Evolutionary conservation across 306 rosid genomes (phyloP), one percentile per base, ranked within the genome.

Genomic region (Citrullus colocynthis): DNA sequence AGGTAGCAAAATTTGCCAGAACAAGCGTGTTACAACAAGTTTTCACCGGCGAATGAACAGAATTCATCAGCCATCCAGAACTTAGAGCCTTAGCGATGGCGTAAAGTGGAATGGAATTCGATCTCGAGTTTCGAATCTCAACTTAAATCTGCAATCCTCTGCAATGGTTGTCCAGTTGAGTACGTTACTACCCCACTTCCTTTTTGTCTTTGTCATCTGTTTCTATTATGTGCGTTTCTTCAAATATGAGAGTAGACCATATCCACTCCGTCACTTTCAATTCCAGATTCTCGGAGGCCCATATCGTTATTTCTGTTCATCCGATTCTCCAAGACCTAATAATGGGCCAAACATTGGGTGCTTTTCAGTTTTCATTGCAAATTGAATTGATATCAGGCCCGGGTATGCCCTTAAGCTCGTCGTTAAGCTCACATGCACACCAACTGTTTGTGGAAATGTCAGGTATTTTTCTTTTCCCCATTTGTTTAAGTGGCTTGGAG

Each of bases 391-490:
- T 42, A 69, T 42, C 0, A 69, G 75, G 76, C 76, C 76, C 57
- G 76, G 21, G 20, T 14, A 6, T 18, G 37, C 56, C n/a, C 9
- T 42, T 6, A 66, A 20, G 14, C 52, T 30, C 52, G 32, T 37
- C 52, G 24, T 37, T 54, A 42, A 3, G 42, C 20, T 62, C 69
- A 67, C 76, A 48, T 14, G 41, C 74, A 67, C 76, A 48, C 41
- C 15, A 72, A 72, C 42, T 72, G 76, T 72, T 72, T 48, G 76
- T 1, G 15, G 59, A 72, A 72, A 49, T 70, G 76, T 48, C 59
- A 21, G 76, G 59, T 52, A 30, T 16, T 52, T 52, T 52, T 34
- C 16, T 24, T 74, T 74, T 30, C 17, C 48, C 78, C 48, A 34
- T 52, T 20, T 74, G 78, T 73, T 52, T 24, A 28, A 16, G 9